These are phyloP conservation scores for Cordyceps cicadae DNA, from an alignment of 2,329 filamentous ascomycete species.

Conservation along the genomic window DNA sequence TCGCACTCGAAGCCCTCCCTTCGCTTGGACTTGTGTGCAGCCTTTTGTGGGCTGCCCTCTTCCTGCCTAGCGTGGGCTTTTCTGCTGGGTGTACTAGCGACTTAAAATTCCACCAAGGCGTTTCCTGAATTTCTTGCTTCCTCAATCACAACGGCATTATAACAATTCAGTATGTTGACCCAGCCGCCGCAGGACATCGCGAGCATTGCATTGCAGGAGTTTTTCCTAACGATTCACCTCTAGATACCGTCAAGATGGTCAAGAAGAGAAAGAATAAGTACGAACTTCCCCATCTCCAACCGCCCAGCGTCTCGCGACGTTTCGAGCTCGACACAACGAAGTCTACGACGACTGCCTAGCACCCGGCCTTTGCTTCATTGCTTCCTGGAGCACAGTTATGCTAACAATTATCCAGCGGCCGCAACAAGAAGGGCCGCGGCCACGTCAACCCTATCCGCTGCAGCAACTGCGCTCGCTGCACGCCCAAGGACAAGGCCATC, in stretches of 20 bases:
- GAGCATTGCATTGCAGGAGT: constrained; percentile 16
- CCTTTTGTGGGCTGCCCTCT: not conserved
- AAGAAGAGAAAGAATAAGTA: constrained; percentile 67
- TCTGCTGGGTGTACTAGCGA: constrained; percentile 8
- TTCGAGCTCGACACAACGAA: not conserved
- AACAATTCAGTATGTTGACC: constrained; percentile 14
- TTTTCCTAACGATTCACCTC: constrained; percentile 23
- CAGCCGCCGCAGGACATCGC: not conserved
- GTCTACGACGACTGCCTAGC: not conserved
- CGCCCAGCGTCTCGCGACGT: not conserved
- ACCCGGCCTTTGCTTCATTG: not conserved
- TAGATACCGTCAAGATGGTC: constrained; percentile 57
- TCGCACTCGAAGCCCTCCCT: not conserved
- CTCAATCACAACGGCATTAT: constrained; percentile 12
- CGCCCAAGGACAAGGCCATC: constrained; percentile 99
- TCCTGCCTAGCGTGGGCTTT: constrained; percentile 3
- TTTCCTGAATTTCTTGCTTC: constrained; percentile 11
- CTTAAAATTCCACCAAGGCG: constrained; percentile 11
- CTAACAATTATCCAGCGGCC: constrained; percentile 55
- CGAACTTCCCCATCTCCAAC: constrained; percentile 21
- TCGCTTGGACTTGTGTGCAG: constrained; percentile 4
- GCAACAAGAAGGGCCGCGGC: constrained; percentile 99
- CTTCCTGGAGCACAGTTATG: constrained; percentile 1
- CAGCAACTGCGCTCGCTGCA: constrained; percentile 71
- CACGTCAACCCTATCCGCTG: constrained; percentile 97